Percentiles rank a stretch among this genome's conserved stretches.
Conservation (phyloP, 148 eudicot genomes). For the Bassia scoparia region DNA sequence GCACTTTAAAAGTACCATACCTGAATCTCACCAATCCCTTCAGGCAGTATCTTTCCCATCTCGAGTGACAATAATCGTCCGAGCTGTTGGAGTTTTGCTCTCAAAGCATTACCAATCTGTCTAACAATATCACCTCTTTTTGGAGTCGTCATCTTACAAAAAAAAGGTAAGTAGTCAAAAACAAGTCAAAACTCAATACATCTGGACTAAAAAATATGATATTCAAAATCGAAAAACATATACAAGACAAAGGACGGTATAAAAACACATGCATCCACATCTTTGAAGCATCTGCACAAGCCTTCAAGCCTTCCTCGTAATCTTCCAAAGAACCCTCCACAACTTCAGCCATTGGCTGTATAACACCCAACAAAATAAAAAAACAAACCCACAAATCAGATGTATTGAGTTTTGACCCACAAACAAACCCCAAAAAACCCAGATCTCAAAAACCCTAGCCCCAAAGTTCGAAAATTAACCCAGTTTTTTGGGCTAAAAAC, state of each 20-base stretch:
- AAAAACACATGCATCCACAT: slow-evolving; percentile 84
- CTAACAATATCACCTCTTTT: slow-evolving; percentile 96
- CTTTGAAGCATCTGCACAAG: slow-evolving; percentile 79
- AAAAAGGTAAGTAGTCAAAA: not conserved
- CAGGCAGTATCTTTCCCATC: slow-evolving; percentile 95
- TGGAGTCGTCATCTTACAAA: slow-evolving; percentile 76
- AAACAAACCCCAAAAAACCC: no score
- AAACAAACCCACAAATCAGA: no score
- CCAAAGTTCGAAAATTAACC: no score
- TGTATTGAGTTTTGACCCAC: no score
- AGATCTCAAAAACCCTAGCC: no score
- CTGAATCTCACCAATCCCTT: slow-evolving; percentile 99
- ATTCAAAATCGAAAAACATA: not conserved
- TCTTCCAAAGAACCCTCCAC: slow-evolving; percentile 76
- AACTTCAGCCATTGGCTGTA: slow-evolving; percentile 86
- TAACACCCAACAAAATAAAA: slow-evolving; percentile 13
- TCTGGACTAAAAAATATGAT: not conserved
- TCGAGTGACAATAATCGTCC: slow-evolving; percentile 93
- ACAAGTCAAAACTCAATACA: not conserved
- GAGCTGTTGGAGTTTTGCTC: slow-evolving; percentile 74
- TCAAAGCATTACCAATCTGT: slow-evolving; percentile 96
- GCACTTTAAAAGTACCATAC: slow-evolving; percentile 30
- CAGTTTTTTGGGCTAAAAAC: no score
- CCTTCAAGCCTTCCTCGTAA: slow-evolving; percentile 81
- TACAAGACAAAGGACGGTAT: not conserved